Percentiles rank a stretch among this genome's conserved stretches.
These are phyloP conservation scores for Cornus suecica DNA, from an alignment of 148 eudicot genomes.

Conservation along the genomic window DNA sequence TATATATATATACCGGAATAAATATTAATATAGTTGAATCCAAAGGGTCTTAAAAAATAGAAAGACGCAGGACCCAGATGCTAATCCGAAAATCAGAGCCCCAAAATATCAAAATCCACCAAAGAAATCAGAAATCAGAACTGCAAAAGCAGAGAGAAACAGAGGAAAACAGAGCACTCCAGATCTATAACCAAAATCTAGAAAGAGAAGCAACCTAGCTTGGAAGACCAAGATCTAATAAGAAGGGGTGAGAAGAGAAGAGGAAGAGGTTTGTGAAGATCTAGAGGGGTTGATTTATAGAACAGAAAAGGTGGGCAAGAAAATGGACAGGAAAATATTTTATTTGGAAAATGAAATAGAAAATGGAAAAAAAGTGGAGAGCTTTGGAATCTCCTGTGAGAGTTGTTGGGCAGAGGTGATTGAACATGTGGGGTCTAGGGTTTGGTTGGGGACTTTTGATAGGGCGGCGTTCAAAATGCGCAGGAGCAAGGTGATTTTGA, in stretches of 20 bases:
- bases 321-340: neutral
- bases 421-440: slow-evolving; percentile 32
- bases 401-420: slow-evolving; percentile 1
- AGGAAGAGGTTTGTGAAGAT: slow-evolving; percentile 28
- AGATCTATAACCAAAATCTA: neutral
- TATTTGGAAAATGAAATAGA: neutral
- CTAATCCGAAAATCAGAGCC: neutral
- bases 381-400: slow-evolving; percentile 13
- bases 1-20: too few relatives aligned
- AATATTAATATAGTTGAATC: too few relatives aligned
- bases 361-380: neutral
- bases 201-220: slow-evolving; percentile 13
- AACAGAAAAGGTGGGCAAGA: slow-evolving; percentile 2
- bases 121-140: neutral
- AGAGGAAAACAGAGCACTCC: slow-evolving; percentile 14
- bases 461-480: too few relatives aligned
- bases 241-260: slow-evolving; percentile 16
- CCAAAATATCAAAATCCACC: slow-evolving; percentile 9
- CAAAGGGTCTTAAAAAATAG: neutral
- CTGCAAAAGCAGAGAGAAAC: slow-evolving; percentile 2
- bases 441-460: too few relatives aligned
- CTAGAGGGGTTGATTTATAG: slow-evolving; percentile 29
- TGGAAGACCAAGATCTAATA: neutral
- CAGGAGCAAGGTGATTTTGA: too few relatives aligned
- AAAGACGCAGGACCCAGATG: neutral